These are phyloP conservation scores for Linum usitatissimum DNA, from an alignment of 345 rosid species.

Conservation along the genomic window DNA sequence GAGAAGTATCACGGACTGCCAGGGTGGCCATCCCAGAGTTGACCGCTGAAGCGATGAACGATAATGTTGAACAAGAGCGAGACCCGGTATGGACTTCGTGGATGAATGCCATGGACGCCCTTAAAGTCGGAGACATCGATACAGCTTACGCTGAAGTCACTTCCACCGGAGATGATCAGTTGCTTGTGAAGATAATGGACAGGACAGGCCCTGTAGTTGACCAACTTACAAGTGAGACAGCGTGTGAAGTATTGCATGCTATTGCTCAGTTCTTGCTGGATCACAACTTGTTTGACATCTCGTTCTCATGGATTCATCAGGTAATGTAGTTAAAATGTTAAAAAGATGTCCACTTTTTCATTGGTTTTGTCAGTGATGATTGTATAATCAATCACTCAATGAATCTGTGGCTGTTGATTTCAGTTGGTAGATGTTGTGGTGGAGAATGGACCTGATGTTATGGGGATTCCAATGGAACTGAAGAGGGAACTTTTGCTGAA, in stretches of 20 bases:
- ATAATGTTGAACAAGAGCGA: conserved; percentile 53
- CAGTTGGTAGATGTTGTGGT: conserved; percentile 69
- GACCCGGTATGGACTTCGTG: conserved; percentile 85
- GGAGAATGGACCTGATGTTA: conserved; percentile 65
- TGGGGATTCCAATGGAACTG: conserved; percentile 66
- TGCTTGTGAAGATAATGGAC: conserved; percentile 93
- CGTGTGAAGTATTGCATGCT: conserved; percentile 60
- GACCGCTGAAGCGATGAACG: conserved; percentile 74
- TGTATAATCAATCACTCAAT: no score
- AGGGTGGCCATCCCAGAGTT: conserved; percentile 63
- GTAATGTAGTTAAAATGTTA: conserved; percentile 23
- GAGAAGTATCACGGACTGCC: conserved; percentile 38
- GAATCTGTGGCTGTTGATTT: conserved; percentile 10
- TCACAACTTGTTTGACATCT: conserved; percentile 65
- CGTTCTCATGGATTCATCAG: conserved; percentile 98
- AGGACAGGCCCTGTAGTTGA: conserved; percentile 80
- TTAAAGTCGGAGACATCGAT: conserved; percentile 78
- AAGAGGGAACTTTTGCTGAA: conserved; percentile 73
- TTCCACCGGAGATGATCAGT: conserved; percentile 70
- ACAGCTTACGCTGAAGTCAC: conserved; percentile 79
- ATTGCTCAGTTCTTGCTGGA: conserved; percentile 71
- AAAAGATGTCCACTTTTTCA: background rate
- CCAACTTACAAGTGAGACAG: conserved; percentile 75
- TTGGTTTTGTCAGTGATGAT: background rate
- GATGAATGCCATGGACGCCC: conserved; percentile 90